Evolutionary conservation across 371 early-diverging fungal genomes (phyloP).

Genomic region (Mortierella sp.): DNA sequence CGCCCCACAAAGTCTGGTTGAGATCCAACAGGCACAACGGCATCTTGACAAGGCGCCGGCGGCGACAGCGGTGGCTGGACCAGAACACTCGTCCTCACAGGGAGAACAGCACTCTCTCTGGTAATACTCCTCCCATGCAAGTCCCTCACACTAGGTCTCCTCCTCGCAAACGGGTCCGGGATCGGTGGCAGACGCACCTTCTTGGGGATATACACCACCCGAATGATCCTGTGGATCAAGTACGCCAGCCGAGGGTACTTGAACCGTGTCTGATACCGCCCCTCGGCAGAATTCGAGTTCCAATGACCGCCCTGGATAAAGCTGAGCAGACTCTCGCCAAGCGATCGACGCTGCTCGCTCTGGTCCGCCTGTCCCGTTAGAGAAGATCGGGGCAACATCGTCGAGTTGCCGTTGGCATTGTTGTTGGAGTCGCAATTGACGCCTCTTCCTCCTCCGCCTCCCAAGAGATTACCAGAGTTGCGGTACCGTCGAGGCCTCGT

Average conservation of each 20-base stretch:
- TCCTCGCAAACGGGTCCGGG: constrained; percentile 21
- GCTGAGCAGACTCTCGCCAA: neutral
- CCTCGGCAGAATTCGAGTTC: neutral
- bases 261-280: constrained; percentile 32
- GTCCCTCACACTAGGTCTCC: neutral
- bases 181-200: constrained; percentile 38
- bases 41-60: neutral
- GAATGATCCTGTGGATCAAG: constrained; percentile 28
- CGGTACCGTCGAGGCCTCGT: neutral
- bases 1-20: too few relatives aligned
- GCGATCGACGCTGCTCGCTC: neutral
- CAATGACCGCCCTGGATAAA: neutral
- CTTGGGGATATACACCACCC: constrained; percentile 26
- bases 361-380: neutral
- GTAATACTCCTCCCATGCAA: neutral
- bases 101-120: neutral
- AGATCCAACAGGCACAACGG: neutral
- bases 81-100: neutral
- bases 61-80: neutral
- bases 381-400: neutral
- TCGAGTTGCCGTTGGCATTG: neutral
- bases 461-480: neutral
- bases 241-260: constrained; percentile 38
- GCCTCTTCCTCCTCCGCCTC: too few relatives aligned
- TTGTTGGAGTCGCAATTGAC: neutral